A percentile compares a stretch with the other conserved stretches of the same genome.
phyloP scores from a whole-genome alignment of 2,329 filamentous ascomycete species.

The Colletotrichum higginsianum region DNA sequence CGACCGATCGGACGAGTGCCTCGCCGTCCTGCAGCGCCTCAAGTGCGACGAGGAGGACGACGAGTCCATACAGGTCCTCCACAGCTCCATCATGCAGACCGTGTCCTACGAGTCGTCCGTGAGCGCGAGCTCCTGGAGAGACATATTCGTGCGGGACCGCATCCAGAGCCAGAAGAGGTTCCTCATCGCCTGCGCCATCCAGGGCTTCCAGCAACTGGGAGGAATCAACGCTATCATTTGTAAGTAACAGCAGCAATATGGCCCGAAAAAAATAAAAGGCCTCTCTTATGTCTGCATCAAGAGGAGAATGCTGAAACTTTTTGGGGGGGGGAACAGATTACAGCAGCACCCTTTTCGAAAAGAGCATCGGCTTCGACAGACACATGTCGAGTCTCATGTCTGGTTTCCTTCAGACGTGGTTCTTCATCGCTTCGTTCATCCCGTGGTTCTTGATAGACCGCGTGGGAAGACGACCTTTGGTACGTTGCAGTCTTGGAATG shows the following conservation, averaged over 20 bases:
- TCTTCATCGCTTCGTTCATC: conserved; percentile 57
- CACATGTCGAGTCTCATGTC: conserved; percentile 65
- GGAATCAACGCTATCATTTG: conserved; percentile 66
- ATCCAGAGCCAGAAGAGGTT: conserved; percentile 52
- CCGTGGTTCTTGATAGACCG: conserved; percentile 64
- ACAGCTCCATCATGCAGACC: conserved; percentile 51
- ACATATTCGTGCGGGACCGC: conserved; percentile 51
- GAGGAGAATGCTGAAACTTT: background rate
- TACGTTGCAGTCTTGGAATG: background rate
- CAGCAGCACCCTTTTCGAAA: conserved; percentile 61
- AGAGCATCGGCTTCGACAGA: conserved; percentile 58
- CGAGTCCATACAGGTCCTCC: conserved; percentile 45
- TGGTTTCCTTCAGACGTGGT: conserved; percentile 66
- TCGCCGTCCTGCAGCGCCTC: conserved; percentile 57
- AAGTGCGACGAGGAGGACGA: conserved; percentile 44
- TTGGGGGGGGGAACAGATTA: conserved; percentile 52
- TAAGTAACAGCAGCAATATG: conserved; percentile 28
- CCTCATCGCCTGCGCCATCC: conserved; percentile 51
- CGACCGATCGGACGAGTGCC: conserved; percentile 54
- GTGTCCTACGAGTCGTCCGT: conserved; percentile 52
- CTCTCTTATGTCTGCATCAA: no score
- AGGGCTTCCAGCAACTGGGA: conserved; percentile 60
- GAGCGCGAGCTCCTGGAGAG: conserved; percentile 49
- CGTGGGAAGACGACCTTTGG: conserved; percentile 56
- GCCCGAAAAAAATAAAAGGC: background rate